Percentiles rank a stretch among this genome's conserved stretches.
Conservation (phyloP, 2,329 filamentous ascomycete genomes). For the Penicillium oxalicum region DNA sequence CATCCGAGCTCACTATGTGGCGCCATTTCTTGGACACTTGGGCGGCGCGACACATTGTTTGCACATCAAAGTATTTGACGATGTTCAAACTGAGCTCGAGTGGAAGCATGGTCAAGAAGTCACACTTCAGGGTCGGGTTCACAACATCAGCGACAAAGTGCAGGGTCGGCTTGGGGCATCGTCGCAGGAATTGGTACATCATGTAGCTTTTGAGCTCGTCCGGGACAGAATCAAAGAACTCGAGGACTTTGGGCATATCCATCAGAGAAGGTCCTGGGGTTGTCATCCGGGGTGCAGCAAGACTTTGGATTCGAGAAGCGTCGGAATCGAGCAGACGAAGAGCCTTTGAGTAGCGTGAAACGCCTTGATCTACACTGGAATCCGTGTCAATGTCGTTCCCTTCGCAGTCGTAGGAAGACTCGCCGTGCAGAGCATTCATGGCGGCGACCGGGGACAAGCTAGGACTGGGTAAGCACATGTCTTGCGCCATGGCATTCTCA, state of each 20-base stretch:
- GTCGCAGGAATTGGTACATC: conserved; percentile 89
- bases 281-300: conserved; percentile 17
- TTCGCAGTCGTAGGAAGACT: conserved; percentile 40
- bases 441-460: conserved; percentile 85
- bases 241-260: conserved; percentile 79
- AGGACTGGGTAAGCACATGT: conserved; percentile 89
- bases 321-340: conserved; percentile 16
- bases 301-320: conserved; percentile 6
- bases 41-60: conserved; percentile 80
- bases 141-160: conserved; percentile 86
- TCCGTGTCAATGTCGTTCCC: conserved; percentile 39
- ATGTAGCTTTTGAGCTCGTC: conserved; percentile 89
- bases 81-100: conserved; percentile 83
- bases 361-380: conserved; percentile 37
- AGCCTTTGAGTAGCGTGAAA: conserved; percentile 21
- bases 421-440: conserved; percentile 52
- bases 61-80: conserved; percentile 75
- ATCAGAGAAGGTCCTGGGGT: conserved; percentile 48
- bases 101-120: conserved; percentile 79
- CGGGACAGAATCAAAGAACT: conserved; percentile 86
- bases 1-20: conserved; percentile 81
- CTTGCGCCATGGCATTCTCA: conserved; percentile 68
- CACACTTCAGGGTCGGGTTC: conserved; percentile 89
- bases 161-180: conserved; percentile 80
- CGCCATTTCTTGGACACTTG: conserved; percentile 95